These are phyloP conservation scores for Candida hispaniensis DNA, from an alignment of 805 yeast species.

Conservation along the genomic window DNA sequence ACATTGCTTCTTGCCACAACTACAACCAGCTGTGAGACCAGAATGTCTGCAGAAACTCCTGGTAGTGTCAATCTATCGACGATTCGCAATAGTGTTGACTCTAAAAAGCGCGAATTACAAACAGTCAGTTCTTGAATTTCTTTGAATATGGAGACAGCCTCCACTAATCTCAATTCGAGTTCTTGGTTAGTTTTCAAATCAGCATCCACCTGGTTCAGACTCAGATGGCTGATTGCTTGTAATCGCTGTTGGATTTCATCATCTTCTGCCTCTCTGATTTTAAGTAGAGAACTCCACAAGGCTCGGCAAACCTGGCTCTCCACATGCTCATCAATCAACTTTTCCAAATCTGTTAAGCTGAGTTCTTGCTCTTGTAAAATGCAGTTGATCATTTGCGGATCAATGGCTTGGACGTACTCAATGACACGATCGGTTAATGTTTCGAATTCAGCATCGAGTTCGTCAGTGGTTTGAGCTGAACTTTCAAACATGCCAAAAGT, in stretches of 20 bases:
- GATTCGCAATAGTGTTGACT: slow-evolving; percentile 7
- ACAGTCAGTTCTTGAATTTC: slow-evolving; percentile 39
- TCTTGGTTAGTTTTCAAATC: slow-evolving; percentile 23
- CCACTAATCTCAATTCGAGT: slow-evolving; percentile 37
- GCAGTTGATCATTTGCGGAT: slow-evolving; percentile 21
- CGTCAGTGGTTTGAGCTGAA: slow-evolving; percentile 25
- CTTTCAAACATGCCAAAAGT: slow-evolving; percentile 34
- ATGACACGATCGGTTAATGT: slow-evolving; percentile 28
- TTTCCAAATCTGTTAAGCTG: slow-evolving; percentile 32
- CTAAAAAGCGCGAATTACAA: slow-evolving; percentile 8
- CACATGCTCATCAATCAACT: slow-evolving; percentile 55
- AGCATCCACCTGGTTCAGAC: slow-evolving; percentile 35
- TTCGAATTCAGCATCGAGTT: slow-evolving; percentile 27
- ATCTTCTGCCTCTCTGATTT: slow-evolving; percentile 24
- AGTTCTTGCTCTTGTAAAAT: slow-evolving; percentile 24
- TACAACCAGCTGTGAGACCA: slow-evolving; percentile 60
- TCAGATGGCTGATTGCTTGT: slow-evolving; percentile 27
- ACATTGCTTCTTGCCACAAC: slow-evolving; percentile 57
- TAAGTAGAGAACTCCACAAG: slow-evolving; percentile 44
- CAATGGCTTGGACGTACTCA: slow-evolving; percentile 29
- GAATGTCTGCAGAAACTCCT: slow-evolving; percentile 65
- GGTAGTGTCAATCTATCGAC: slow-evolving; percentile 3
- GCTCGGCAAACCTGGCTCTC: slow-evolving; percentile 58
- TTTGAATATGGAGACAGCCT: slow-evolving; percentile 35
- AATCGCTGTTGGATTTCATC: slow-evolving; percentile 21